These are phyloP conservation scores for Exophiala aquamarina DNA, from an alignment of 2,329 filamentous ascomycete genomes.

Conservation along the genomic window DNA sequence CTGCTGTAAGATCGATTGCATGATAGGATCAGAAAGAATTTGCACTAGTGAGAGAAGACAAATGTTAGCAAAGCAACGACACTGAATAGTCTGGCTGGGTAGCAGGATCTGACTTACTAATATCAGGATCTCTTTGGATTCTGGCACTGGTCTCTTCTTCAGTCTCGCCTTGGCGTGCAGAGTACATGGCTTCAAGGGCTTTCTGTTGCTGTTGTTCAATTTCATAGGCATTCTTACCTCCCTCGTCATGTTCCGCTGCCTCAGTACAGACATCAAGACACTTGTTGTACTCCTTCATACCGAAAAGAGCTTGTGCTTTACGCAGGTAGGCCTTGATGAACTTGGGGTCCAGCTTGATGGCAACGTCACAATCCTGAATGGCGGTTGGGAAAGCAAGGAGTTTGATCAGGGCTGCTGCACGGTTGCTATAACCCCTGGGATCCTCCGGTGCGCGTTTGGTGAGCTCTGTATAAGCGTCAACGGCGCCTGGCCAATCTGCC, in stretches of 20 bases:
- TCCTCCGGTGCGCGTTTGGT: conserved; percentile 92
- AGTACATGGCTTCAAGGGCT: conserved; percentile 85
- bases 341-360: conserved; percentile 84
- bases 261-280: conserved; percentile 86
- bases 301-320: conserved; percentile 92
- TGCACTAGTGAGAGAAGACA: conserved; percentile 13
- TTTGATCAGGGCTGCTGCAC: conserved; percentile 94
- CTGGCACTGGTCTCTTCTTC: conserved; percentile 94
- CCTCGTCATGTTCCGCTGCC: conserved; percentile 73
- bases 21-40: conserved; percentile 84
- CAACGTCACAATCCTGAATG: conserved; percentile 85
- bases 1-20: conserved; percentile 96
- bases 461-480: conserved; percentile 95
- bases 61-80: not conserved
- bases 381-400: conserved; percentile 93
- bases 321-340: conserved; percentile 97
- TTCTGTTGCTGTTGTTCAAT: conserved; percentile 95
- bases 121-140: conserved; percentile 89
- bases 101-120: conserved; percentile 47
- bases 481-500: conserved; percentile 89
- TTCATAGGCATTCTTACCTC: conserved; percentile 80
- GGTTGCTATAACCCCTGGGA: conserved; percentile 93
- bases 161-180: conserved; percentile 86
- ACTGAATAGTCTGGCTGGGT: not conserved
- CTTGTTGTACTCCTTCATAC: conserved; percentile 98